Evolutionary conservation across 352 stramenopile genomes (phyloP), one percentile per base, ranked within the genome.

Genomic region (Pythium volutum): DNA sequence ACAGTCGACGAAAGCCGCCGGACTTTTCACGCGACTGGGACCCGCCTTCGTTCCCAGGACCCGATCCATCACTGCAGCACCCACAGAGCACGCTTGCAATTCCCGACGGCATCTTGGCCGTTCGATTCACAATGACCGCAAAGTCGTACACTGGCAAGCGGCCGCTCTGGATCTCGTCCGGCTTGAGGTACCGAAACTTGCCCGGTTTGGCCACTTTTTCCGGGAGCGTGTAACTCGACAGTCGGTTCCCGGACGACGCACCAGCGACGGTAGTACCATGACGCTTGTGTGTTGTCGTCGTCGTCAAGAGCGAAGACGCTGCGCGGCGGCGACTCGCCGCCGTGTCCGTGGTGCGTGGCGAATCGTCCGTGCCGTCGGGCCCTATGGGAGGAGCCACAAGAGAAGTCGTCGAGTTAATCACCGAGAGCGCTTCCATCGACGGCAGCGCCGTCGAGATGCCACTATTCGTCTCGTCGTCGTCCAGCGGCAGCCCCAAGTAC

Each of bases 121-220:
- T 84, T 46, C 85, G 85, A 63, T 93, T 88, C 26, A 77, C 81
- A 51, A 95, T 87, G 26, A 95, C 74, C 0, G 81, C 83, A 64
- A 88, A 95, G 59, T 95, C 85, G 70, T 93, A 95, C 31, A 70
- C 51, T 16, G 80, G 77, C 25, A 85, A 43, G 16, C 69, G 59
- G 6, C 79, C 82, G 41, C 68, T 84, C 63, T 81, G 41, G 59
- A 95, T 88, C 54, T 95, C 83, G 31, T 89, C 78, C 1, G 85
- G 83, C 55, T 90, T 91, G n/a, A 95, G 69, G 61, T 95, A 92
- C 3, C 83, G 59, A 57, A 91, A 94, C 43, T 76, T 77, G 42
- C 82, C 85, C 6, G 53, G 63, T 22, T 69, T 64, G 14, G 70
- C 33, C 0, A 62, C 33, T 33, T 60, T 59, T 10, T 63, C 25